phyloP scores from a whole-genome alignment of 495 filamentous ascomycete species.

The Aspergillus diversus region DNA sequence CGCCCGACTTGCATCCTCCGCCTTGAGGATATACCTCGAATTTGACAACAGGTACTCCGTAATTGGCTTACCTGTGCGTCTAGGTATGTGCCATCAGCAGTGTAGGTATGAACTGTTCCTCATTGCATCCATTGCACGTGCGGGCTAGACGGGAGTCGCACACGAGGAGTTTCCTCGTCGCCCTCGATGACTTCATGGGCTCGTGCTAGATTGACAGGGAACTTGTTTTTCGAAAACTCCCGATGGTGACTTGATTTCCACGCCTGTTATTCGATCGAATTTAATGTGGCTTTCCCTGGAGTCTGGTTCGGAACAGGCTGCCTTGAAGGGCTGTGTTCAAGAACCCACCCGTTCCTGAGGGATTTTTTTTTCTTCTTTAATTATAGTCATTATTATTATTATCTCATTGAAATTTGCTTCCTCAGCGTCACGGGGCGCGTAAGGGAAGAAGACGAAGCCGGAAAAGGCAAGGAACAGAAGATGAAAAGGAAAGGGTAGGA shows the following conservation, averaged over 20 bases:
- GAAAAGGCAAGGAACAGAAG: not conserved
- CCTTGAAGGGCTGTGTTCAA: not conserved
- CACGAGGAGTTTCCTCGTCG: too few relatives aligned
- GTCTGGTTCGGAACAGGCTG: not conserved
- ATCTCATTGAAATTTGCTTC: not conserved
- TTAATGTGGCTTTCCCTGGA: not conserved
- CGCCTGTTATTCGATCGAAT: constrained; percentile 2
- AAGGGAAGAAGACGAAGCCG: not conserved
- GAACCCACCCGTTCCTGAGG: not conserved
- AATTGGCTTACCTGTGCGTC: not conserved
- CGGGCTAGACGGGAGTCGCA: too few relatives aligned
- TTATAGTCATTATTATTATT: too few relatives aligned
- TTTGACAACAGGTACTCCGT: too few relatives aligned
- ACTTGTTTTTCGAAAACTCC: not conserved
- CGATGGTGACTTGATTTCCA: not conserved
- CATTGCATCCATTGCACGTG: too few relatives aligned
- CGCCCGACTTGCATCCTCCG: too few relatives aligned
- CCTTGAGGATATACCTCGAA: too few relatives aligned
- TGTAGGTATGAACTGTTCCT: too few relatives aligned
- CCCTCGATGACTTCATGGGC: not conserved
- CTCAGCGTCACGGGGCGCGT: not conserved
- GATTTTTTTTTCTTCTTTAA: not conserved
- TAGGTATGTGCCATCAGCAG: not conserved
- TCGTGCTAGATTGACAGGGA: not conserved
- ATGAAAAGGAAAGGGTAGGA: constrained; percentile 1